Evolutionary conservation across 441 rosid species (phyloP).

Genomic region (Daphne laureola): DNA sequence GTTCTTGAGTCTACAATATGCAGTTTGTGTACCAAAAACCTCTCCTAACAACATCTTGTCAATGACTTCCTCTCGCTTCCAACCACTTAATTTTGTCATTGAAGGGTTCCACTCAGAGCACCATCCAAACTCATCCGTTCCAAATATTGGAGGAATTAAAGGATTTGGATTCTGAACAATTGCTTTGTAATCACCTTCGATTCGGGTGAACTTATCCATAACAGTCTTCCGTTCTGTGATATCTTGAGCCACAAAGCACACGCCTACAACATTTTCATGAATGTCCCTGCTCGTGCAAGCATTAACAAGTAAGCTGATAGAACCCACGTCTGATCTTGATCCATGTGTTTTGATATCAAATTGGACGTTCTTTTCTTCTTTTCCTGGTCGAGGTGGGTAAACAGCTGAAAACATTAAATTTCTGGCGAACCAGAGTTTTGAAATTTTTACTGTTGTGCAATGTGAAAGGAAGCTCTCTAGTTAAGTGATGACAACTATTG

Average conservation of each 20-base stretch:
- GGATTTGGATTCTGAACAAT: conserved; percentile 89
- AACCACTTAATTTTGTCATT: conserved; percentile 72
- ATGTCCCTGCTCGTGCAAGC: conserved; percentile 91
- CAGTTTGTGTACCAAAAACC: conserved; percentile 66
- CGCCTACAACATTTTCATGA: conserved; percentile 74
- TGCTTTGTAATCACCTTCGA: conserved; percentile 94
- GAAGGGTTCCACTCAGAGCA: conserved; percentile 96
- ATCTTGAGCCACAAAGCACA: conserved; percentile 95
- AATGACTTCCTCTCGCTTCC: conserved; percentile 76
- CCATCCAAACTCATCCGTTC: conserved; percentile 89
- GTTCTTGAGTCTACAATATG: conserved; percentile 76
- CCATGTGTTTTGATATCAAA: conserved; percentile 81
- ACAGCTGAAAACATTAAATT: not conserved
- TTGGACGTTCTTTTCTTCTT: conserved; percentile 70
- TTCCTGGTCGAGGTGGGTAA: conserved; percentile 40
- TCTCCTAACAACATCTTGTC: conserved; percentile 88
- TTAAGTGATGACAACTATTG: too few species aligned
- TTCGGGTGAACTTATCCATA: conserved; percentile 92
- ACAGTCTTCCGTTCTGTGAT: conserved; percentile 82
- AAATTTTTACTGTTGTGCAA: not conserved
- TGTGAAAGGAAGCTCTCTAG: not conserved
- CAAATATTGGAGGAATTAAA: conserved; percentile 87
- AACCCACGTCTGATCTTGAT: conserved; percentile 44
- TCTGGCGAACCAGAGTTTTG: not conserved
- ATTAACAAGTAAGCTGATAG: conserved; percentile 75